Evolutionary conservation across 441 rosid genomes (phyloP).

Genomic region (Gossypium trilobum): DNA sequence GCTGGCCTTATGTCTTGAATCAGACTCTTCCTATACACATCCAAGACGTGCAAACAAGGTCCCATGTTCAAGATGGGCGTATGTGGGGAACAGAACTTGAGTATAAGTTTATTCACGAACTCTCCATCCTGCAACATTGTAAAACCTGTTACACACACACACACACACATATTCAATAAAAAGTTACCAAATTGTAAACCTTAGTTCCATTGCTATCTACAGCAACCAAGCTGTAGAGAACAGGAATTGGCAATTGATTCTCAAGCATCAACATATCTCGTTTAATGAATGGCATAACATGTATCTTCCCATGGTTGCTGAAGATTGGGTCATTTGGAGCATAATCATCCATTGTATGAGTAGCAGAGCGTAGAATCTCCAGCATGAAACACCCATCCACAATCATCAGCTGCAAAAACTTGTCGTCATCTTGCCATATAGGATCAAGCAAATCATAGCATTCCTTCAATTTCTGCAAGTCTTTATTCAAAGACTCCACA

Average conservation of each 20-base stretch:
- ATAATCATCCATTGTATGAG: constrained; percentile 19
- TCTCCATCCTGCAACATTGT: constrained; percentile 25
- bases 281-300: constrained; percentile 26
- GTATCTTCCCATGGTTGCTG: constrained; percentile 33
- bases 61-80: constrained; percentile 4
- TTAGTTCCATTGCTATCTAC: constrained; percentile 19
- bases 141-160: neutral
- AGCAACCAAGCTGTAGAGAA: constrained; percentile 21
- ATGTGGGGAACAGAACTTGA: constrained; percentile 25
- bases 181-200: constrained; percentile 11
- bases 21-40: constrained; percentile 27
- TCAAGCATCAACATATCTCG: constrained; percentile 43
- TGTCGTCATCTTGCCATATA: constrained; percentile 9
- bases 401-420: constrained; percentile 34
- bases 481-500: constrained; percentile 17
- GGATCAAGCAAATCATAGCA: constrained; percentile 26
- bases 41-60: constrained; percentile 34
- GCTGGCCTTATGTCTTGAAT: constrained; percentile 9
- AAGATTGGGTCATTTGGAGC: constrained; percentile 34
- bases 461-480: constrained; percentile 18
- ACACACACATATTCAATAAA: neutral
- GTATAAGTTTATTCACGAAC: constrained; percentile 24
- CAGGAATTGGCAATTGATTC: constrained; percentile 38
- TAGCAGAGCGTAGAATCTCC: constrained; percentile 24
- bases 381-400: constrained; percentile 49